Evolutionary conservation across 805 yeast species (phyloP).

Genomic region (Hanseniaspora pseudoguilliermondii): DNA sequence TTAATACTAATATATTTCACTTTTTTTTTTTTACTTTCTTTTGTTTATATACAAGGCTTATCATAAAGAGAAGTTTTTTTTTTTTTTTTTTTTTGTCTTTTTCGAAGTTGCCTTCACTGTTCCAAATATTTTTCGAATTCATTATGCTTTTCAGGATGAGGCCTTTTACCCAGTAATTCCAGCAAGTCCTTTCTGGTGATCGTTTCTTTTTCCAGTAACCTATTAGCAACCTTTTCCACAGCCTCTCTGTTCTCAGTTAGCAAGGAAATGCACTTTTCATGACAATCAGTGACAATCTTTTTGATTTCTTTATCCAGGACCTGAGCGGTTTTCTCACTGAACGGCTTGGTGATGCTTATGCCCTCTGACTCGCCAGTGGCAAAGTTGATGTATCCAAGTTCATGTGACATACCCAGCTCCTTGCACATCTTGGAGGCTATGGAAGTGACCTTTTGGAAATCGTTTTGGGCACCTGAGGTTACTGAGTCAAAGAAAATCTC

Average conservation of each 20-base stretch:
- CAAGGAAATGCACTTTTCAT: constrained; percentile 54
- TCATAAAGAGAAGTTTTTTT: not conserved
- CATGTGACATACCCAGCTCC: constrained; percentile 77
- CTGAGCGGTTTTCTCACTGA: constrained; percentile 74
- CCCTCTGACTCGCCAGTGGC: constrained; percentile 57
- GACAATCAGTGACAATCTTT: constrained; percentile 63
- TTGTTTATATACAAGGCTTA: not conserved
- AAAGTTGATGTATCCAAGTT: constrained; percentile 68
- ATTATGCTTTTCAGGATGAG: constrained; percentile 79
- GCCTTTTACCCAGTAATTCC: constrained; percentile 75
- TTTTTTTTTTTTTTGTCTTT: not conserved
- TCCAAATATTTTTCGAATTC: constrained; percentile 83
- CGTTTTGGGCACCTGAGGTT: constrained; percentile 93
- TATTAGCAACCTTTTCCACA: constrained; percentile 77
- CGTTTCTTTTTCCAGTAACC: constrained; percentile 73
- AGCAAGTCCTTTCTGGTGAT: constrained; percentile 91
- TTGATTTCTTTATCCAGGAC: constrained; percentile 74
- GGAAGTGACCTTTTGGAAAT: constrained; percentile 86
- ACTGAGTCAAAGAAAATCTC: constrained; percentile 86
- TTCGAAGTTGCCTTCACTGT: constrained; percentile 11
- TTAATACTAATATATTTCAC: not conserved
- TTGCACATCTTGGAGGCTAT: constrained; percentile 92
- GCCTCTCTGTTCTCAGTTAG: constrained; percentile 58
- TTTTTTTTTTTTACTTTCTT: not conserved
- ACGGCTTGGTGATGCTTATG: constrained; percentile 63